Percentiles rank a stretch among this genome's conserved stretches.
These are phyloP conservation scores for Silybum marianum DNA, from an alignment of 129 eudicot genomes.

Conservation along the genomic window DNA sequence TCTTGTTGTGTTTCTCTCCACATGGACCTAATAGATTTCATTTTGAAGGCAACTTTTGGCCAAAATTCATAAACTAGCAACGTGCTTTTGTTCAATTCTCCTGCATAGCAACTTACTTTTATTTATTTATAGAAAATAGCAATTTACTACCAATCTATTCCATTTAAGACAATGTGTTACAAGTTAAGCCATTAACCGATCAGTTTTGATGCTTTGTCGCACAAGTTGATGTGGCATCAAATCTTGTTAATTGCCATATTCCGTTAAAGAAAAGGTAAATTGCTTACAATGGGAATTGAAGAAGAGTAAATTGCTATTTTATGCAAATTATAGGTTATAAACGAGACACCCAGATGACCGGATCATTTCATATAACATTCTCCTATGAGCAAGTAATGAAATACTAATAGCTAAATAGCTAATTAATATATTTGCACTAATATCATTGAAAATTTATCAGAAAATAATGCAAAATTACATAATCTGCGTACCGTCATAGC, in stretches of 20 bases:
- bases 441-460: neutral
- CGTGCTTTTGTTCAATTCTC: neutral
- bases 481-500: constrained; percentile 54
- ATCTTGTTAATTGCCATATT: neutral
- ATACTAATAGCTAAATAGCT: constrained; percentile 9
- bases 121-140: neutral
- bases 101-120: neutral
- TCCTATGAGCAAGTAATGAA: neutral
- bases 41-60: neutral
- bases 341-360: neutral
- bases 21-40: neutral
- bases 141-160: neutral
- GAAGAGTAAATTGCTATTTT: neutral
- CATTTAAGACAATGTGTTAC: neutral
- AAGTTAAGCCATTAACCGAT: neutral
- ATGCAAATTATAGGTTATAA: neutral
- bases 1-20: constrained; percentile 1
- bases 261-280: neutral
- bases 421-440: neutral
- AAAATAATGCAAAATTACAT: neutral
- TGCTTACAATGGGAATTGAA: neutral
- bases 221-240: neutral
- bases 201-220: neutral
- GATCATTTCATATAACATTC: neutral
- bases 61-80: neutral